A percentile compares a stretch with the other conserved stretches of the same genome.
Conservation (phyloP, 768 basidiomycete genomes). For the Auricularia sp. region DNA sequence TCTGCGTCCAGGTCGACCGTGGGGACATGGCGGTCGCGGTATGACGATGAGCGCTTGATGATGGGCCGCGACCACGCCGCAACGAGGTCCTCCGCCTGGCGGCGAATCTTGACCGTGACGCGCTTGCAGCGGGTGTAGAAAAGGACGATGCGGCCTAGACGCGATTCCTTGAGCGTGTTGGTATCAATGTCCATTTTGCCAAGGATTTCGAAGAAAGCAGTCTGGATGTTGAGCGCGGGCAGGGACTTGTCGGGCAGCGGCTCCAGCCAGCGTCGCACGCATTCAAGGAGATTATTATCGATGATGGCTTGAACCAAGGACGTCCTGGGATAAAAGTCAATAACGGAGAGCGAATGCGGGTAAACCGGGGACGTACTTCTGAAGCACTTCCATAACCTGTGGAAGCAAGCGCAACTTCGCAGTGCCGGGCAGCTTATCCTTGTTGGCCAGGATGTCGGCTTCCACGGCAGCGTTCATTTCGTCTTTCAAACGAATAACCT, state of each 20-base stretch:
- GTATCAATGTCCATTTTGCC: constrained; percentile 90
- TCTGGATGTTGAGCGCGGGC: constrained; percentile 92
- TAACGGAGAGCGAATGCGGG: neutral
- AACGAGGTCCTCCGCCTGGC: constrained; percentile 76
- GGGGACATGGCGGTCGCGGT: constrained; percentile 63
- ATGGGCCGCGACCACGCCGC: constrained; percentile 83
- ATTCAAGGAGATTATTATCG: constrained; percentile 89
- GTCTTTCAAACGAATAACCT: constrained; percentile 81
- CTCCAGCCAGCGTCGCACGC: constrained; percentile 84
- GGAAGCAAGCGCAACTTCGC: constrained; percentile 75
- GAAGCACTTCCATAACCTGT: constrained; percentile 86
- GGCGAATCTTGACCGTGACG: constrained; percentile 69
- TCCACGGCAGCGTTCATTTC: constrained; percentile 81
- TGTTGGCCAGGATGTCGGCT: constrained; percentile 71
- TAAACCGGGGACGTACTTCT: constrained; percentile 53
- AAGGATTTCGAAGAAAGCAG: constrained; percentile 75
- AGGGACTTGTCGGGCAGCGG: constrained; percentile 87
- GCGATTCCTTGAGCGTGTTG: constrained; percentile 80
- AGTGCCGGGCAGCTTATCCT: constrained; percentile 69
- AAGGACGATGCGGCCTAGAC: constrained; percentile 77
- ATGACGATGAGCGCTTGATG: constrained; percentile 78
- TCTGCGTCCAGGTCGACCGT: constrained; percentile 32
- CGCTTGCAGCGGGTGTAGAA: constrained; percentile 97
- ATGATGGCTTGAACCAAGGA: constrained; percentile 85
- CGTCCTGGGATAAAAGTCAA: constrained; percentile 35